Evolutionary conservation across 1,139 yeast species (phyloP), one percentile per base, ranked within the genome.

Genomic region (Ogataea hybrid): DNA sequence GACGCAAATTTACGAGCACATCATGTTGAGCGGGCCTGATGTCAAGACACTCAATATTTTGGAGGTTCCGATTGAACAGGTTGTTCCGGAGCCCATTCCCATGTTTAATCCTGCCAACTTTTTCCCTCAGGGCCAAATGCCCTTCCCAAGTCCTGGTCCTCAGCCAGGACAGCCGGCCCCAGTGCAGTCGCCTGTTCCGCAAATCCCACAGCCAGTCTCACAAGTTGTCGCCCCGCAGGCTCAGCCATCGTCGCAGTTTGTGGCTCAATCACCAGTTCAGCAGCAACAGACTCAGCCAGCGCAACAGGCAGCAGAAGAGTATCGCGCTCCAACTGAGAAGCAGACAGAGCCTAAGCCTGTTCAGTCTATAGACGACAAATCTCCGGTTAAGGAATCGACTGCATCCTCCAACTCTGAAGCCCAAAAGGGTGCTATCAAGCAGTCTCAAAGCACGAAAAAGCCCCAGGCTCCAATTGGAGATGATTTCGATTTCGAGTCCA

Each of bases 21-120:
- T 92, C 46, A 89, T 85, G 38, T 86, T 92, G 62, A 79, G 94
- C 53, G 98, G 98, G 30, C 80, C 88, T 28, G 97, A 90, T 57
- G 97, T 92, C 30, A 85, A 87, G 67, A 96, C 87, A 59, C 73
- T 92, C 63, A 79, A 81, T 50, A 95, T 92, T 48, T 73, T 90
- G 57, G 97, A 88, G 51, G 70, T 71, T 25, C 77, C 81, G 8
- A 68, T 75, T 45, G 79, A 75, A 25, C 73, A 77, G 45, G 79
- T 76, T 22, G 64, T 67, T 48, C 77, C 83, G 0, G 56, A 52
- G 27, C 61, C 63, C 3, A 48, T 57, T 35, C 62, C 65, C 6
- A 46, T 48, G 33, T 46, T 49, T 45, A 50, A 49, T 33, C 51
- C 51, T 23, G 43, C 44, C 34, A 38, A 41, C 9, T 47, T 41